A percentile compares a stretch with the other conserved stretches of the same genome.
These are phyloP conservation scores for Taphrina sp. DNA, from an alignment of 1,139 yeast genomes.

Conservation along the genomic window DNA sequence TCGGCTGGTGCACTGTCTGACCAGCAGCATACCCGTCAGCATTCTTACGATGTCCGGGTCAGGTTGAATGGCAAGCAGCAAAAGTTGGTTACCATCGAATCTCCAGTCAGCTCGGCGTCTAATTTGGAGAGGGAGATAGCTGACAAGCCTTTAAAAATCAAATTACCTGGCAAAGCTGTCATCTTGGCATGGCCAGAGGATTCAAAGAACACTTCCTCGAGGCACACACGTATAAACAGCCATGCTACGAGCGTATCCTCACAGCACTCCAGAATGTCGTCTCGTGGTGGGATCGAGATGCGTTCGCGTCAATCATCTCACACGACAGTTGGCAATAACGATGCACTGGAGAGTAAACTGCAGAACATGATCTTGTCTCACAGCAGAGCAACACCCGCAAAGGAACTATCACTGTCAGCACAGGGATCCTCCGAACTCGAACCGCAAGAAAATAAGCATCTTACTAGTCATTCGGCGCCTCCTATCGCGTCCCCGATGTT, in stretches of 20 bases:
- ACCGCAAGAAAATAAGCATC: background rate
- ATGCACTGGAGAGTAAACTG: constrained; percentile 9
- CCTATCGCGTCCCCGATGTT: background rate
- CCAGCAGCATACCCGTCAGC: constrained; percentile 1
- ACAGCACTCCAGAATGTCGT: background rate
- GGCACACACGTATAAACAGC: background rate
- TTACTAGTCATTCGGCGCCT: constrained; percentile 9
- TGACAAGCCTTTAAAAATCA: constrained; percentile 3
- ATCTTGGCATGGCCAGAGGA: constrained; percentile 6
- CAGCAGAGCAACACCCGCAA: background rate
- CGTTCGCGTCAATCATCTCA: constrained; percentile 10
- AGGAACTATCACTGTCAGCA: background rate
- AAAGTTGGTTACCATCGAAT: background rate
- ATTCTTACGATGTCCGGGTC: constrained; percentile 6
- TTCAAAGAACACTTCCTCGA: background rate
- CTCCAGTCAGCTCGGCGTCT: background rate
- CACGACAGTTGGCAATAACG: constrained; percentile 8
- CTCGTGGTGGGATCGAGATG: constrained; percentile 2
- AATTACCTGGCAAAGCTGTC: constrained; percentile 9
- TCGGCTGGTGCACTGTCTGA: too few relatives aligned
- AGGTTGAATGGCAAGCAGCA: constrained; percentile 9
- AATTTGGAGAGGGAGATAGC: background rate
- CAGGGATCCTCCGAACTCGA: background rate
- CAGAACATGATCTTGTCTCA: constrained; percentile 12
- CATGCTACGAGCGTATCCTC: constrained; percentile 14